Percentiles rank a stretch among this genome's conserved stretches.
Evolutionary conservation across 2,329 filamentous ascomycete species (phyloP).

Genomic region (Periconia sp.): DNA sequence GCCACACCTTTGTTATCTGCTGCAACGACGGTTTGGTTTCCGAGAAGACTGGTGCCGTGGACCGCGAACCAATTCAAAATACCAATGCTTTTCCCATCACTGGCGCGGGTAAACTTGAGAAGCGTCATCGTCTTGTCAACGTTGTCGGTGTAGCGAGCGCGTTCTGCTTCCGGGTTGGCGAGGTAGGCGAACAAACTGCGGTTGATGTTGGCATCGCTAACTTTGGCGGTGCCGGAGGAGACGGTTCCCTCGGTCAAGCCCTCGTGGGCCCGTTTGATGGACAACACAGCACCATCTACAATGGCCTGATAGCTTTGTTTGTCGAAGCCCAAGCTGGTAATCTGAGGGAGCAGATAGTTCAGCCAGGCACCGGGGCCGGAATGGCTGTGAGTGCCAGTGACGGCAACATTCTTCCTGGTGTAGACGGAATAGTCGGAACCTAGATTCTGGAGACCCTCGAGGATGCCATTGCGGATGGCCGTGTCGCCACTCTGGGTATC

Average conservation of each 20-base stretch:
- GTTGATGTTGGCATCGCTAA: constrained; percentile 81
- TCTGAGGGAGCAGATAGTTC: constrained; percentile 90
- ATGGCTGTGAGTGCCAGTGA: constrained; percentile 93
- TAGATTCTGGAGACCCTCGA: constrained; percentile 69
- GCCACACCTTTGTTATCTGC: constrained; percentile 98
- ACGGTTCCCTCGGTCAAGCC: constrained; percentile 70
- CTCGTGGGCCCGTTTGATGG: constrained; percentile 79
- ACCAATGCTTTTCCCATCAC: constrained; percentile 75
- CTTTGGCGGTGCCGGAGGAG: constrained; percentile 67
- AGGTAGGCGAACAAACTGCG: constrained; percentile 86
- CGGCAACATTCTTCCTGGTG: constrained; percentile 76
- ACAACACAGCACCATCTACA: constrained; percentile 80
- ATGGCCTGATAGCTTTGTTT: constrained; percentile 86
- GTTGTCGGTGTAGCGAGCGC: constrained; percentile 65
- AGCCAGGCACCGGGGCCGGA: constrained; percentile 90
- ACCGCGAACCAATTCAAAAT: constrained; percentile 89
- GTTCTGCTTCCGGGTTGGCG: constrained; percentile 77
- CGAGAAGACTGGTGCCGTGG: constrained; percentile 86
- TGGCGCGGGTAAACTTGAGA: constrained; percentile 73
- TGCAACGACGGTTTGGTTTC: constrained; percentile 87
- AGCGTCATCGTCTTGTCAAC: constrained; percentile 80
- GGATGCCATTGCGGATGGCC: constrained; percentile 81
- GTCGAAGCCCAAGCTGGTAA: constrained; percentile 84
- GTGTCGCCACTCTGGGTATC: constrained; percentile 89
- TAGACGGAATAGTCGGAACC: constrained; percentile 76